Percentiles rank a stretch among this genome's conserved stretches.
Evolutionary conservation across 2,329 filamentous ascomycete genomes (phyloP).

Genomic region (Fusarium brevicatenulatum): DNA sequence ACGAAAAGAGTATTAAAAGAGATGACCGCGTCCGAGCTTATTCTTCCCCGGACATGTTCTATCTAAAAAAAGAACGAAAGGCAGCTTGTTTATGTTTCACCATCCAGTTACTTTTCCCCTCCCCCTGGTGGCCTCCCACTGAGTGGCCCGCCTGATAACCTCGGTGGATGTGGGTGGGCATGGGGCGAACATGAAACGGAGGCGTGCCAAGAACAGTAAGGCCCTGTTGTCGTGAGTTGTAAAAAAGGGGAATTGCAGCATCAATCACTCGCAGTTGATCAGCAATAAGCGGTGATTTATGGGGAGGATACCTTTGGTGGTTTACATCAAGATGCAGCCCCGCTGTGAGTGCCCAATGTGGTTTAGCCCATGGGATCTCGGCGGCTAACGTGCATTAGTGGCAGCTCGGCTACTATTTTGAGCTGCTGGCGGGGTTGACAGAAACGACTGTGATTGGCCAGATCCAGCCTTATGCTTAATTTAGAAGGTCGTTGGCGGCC

Average conservation of each 20-base stretch:
- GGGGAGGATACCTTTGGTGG: background rate
- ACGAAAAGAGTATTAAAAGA: conserved; percentile 24
- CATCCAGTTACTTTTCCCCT: conserved; percentile 1
- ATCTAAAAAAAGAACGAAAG: conserved; percentile 29
- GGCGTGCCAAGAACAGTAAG: conserved; percentile 14
- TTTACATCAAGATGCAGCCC: background rate
- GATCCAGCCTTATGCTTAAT: conserved; percentile 19
- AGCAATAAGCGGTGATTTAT: conserved; percentile 14
- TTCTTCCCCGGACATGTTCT: conserved; percentile 20
- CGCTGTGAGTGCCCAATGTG: background rate
- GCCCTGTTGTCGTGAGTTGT: background rate
- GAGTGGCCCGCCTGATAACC: conserved; percentile 11
- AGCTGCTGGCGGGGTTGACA: conserved; percentile 12
- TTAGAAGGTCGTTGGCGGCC: conserved; percentile 29
- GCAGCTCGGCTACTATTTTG: conserved; percentile 33
- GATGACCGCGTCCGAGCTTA: conserved; percentile 17
- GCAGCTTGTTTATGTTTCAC: conserved; percentile 33
- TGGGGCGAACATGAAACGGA: conserved; percentile 22
- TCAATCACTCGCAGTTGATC: background rate
- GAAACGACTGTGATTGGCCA: conserved; percentile 24
- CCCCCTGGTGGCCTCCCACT: conserved; percentile 14
- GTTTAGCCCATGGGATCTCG: conserved; percentile 7
- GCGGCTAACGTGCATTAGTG: conserved; percentile 44
- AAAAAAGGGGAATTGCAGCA: background rate
- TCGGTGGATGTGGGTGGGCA: conserved; percentile 5